These are phyloP conservation scores for Usnea hakonensis DNA, from an alignment of 495 filamentous ascomycete genomes.

Conservation along the genomic window DNA sequence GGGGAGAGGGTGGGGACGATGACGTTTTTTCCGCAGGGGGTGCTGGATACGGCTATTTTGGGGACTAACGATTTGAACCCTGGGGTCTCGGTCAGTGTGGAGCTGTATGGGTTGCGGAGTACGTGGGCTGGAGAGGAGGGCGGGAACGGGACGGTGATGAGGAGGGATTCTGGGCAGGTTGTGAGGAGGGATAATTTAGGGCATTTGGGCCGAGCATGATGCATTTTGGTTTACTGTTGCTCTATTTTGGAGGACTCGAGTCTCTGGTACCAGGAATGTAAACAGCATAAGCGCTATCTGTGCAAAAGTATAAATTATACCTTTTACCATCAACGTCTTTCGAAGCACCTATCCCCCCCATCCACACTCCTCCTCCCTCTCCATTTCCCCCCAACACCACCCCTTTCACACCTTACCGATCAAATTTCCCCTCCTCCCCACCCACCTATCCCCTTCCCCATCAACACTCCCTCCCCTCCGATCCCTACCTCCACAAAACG, in stretches of 20 bases:
- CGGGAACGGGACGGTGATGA: slow-evolving; percentile 18
- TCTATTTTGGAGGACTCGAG: background rate
- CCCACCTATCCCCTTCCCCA: no score
- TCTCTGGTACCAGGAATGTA: background rate
- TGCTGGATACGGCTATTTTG: slow-evolving; percentile 35
- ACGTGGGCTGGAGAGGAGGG: slow-evolving; percentile 31
- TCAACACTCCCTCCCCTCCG: no score
- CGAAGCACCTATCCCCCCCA: background rate
- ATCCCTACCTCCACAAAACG: no score
- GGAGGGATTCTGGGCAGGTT: slow-evolving; percentile 12
- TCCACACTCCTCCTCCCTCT: background rate
- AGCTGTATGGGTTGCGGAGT: slow-evolving; percentile 37
- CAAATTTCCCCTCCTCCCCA: no score
- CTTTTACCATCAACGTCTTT: background rate
- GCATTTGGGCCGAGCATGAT: slow-evolving; percentile 12
- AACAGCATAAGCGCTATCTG: background rate
- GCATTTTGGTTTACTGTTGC: background rate
- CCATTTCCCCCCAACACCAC: no score
- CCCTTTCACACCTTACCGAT: no score
- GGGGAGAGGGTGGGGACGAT: slow-evolving; percentile 38
- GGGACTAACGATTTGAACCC: slow-evolving; percentile 32
- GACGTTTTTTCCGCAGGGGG: slow-evolving; percentile 37
- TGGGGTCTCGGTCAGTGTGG: slow-evolving; percentile 32
- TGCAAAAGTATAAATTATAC: background rate
- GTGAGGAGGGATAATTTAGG: slow-evolving; percentile 20